Evolutionary conservation across 192 early-diverging fungal species (phyloP), one percentile per base, ranked within the genome.

Genomic region (Phlyctochytrium arcticum): DNA sequence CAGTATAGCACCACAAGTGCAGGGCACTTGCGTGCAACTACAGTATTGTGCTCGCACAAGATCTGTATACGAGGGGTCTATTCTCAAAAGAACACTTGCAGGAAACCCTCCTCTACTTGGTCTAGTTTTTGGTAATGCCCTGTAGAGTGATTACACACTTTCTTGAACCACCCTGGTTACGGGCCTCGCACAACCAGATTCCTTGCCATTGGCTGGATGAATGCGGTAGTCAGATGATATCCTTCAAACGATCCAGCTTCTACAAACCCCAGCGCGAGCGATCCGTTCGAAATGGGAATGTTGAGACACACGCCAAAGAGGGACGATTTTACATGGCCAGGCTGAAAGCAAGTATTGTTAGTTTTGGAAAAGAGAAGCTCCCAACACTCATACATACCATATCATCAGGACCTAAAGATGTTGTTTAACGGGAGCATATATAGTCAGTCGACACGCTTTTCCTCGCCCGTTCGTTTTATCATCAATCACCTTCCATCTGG

Each of bases 361-460:
- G 65, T 19, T 19, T 32, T 48, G 21, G 12, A 24, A 29, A 57
- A 29, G 44, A 23, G 33, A 37, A 66, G n/a, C 17, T 24, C 19
- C 15, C 5, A 55, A 17, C 26, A 56, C 8, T 26, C 31, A 8
- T 5, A 10, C 47, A 4, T 71, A 82, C 80, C 90, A 94, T 93
- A 65, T 95, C 92, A 60, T 93, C 92, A 0, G 92, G 75, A 5
- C 94, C 94, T 68, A 93, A 92, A n/a, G n/a, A n/a, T n/a, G n/a
- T n/a, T n/a, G n/a, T n/a, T n/a, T n/a, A n/a, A n/a, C n/a, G n/a
- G n/a, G n/a, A n/a, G n/a, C n/a, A n/a, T n/a, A n/a, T n/a, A n/a
- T n/a, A n/a, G n/a, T n/a, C n/a, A n/a, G n/a, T n/a, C n/a, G n/a
- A n/a, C n/a, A n/a, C n/a, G n/a, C n/a, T n/a, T n/a, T n/a, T n/a